A percentile compares a stretch with the other conserved stretches of the same genome.
phyloP scores from a whole-genome alignment of 1,284 basidiomycete species.

The Paramarasmius palmivorus region DNA sequence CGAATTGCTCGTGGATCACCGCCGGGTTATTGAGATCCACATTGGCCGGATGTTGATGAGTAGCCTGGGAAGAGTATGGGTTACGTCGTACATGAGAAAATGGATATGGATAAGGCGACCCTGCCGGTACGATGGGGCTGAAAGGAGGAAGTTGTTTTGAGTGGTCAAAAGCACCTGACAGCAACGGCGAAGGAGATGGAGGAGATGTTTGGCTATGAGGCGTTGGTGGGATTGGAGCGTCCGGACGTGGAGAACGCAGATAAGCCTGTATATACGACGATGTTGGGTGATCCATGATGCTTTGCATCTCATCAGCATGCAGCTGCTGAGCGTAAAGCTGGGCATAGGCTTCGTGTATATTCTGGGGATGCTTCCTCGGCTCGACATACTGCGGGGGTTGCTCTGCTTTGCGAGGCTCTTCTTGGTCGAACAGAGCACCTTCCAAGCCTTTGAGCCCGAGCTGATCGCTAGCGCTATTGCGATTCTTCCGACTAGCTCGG shows the following conservation, averaged over 20 bases:
- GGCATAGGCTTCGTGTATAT: constrained; percentile 18
- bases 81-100: constrained; percentile 69
- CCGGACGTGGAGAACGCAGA: constrained; percentile 57
- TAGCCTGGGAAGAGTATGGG: constrained; percentile 34
- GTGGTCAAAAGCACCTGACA: constrained; percentile 34
- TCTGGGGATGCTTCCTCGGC: constrained; percentile 18
- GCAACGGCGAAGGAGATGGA: constrained; percentile 62
- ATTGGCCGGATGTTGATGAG: constrained; percentile 42
- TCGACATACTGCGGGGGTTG: constrained; percentile 29
- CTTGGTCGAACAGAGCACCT: constrained; percentile 49
- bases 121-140: constrained; percentile 53
- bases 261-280: constrained; percentile 60
- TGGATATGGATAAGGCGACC: constrained; percentile 76
- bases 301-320: constrained; percentile 51
- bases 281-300: constrained; percentile 54
- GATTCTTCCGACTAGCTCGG: constrained; percentile 24
- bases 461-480: constrained; percentile 59
- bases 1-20: constrained; percentile 65
- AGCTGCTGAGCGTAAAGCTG: constrained; percentile 32
- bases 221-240: constrained; percentile 74
- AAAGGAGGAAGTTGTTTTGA: constrained; percentile 37
- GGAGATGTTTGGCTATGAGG: constrained; percentile 73
- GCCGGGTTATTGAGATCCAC: constrained; percentile 52
- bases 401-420: constrained; percentile 26
- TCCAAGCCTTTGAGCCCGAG: constrained; percentile 60